A percentile compares a stretch with the other conserved stretches of the same genome.
These are phyloP conservation scores for Ustulina deusta DNA, from an alignment of 2,329 filamentous ascomycete genomes.

Conservation along the genomic window DNA sequence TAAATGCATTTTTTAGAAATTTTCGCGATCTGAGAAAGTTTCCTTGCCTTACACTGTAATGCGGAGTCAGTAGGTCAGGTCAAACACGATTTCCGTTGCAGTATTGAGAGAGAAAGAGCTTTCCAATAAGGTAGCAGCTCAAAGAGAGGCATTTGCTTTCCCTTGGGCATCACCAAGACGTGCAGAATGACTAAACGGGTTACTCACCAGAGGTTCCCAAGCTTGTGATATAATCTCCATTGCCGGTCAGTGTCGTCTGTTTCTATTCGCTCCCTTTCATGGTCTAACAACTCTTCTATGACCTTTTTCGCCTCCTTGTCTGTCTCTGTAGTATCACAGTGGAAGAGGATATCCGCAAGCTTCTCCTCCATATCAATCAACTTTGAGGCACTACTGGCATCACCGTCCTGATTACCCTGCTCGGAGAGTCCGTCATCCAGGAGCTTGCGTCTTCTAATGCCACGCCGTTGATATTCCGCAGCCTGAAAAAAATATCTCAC, in stretches of 20 bases:
- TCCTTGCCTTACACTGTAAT: constrained; percentile 31
- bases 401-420: constrained; percentile 19
- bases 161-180: neutral
- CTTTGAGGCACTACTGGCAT: constrained; percentile 10
- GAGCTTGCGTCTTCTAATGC: constrained; percentile 43
- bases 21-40: constrained; percentile 40
- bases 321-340: constrained; percentile 40
- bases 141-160: neutral
- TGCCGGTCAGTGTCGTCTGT: constrained; percentile 38
- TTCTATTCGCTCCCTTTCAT: constrained; percentile 38
- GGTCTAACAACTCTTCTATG: constrained; percentile 41
- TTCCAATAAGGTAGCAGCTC: neutral
- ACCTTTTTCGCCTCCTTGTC: constrained; percentile 42
- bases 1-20: constrained; percentile 44
- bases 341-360: constrained; percentile 46
- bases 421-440: constrained; percentile 30
- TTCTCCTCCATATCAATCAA: constrained; percentile 46
- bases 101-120: neutral
- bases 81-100: neutral
- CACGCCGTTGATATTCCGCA: constrained; percentile 43
- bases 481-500: constrained; percentile 45
- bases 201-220: constrained; percentile 44
- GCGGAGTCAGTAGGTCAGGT: neutral
- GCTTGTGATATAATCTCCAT: constrained; percentile 48
- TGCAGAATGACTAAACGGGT: neutral